Conservation (phyloP, 164 flowering plant genomes). For the Vitis labrusca region DNA sequence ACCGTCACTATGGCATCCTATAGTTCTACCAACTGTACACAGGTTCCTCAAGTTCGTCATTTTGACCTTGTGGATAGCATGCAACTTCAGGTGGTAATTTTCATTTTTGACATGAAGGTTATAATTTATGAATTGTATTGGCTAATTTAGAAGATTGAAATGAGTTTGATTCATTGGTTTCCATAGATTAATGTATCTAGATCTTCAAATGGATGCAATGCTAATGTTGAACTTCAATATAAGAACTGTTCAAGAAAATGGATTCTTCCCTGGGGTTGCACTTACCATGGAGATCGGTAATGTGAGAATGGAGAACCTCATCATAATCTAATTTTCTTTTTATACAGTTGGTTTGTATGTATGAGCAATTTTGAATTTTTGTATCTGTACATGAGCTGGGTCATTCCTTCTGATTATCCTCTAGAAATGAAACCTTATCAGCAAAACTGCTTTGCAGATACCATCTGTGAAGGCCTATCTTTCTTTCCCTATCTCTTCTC, state of each 20-base stretch:
- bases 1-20: slow-evolving; percentile 14
- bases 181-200: slow-evolving; percentile 37
- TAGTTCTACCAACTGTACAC: slow-evolving; percentile 5
- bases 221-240: slow-evolving; percentile 35
- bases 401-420: slow-evolving; percentile 29
- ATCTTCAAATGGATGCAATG: slow-evolving; percentile 24
- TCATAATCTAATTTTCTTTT: not conserved
- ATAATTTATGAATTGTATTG: not conserved
- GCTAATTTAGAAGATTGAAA: not conserved
- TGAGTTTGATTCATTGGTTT: not conserved
- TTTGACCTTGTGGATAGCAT: slow-evolving; percentile 38
- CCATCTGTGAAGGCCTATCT: slow-evolving; percentile 36
- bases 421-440: slow-evolving; percentile 24
- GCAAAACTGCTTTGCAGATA: slow-evolving; percentile 38
- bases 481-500: not conserved
- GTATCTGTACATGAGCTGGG: slow-evolving; percentile 34
- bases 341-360: slow-evolving; percentile 1
- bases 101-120: too few species aligned
- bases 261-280: slow-evolving; percentile 46
- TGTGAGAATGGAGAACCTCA: not conserved
- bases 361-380: not conserved
- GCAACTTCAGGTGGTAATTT: slow-evolving; percentile 33
- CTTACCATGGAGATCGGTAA: slow-evolving; percentile 39
- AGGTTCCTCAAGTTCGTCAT: slow-evolving; percentile 25
- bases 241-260: slow-evolving; percentile 33